Base-by-base conservation (phyloP, 2,329 filamentous ascomycete species). In the Botrytis fragariae region DNA sequence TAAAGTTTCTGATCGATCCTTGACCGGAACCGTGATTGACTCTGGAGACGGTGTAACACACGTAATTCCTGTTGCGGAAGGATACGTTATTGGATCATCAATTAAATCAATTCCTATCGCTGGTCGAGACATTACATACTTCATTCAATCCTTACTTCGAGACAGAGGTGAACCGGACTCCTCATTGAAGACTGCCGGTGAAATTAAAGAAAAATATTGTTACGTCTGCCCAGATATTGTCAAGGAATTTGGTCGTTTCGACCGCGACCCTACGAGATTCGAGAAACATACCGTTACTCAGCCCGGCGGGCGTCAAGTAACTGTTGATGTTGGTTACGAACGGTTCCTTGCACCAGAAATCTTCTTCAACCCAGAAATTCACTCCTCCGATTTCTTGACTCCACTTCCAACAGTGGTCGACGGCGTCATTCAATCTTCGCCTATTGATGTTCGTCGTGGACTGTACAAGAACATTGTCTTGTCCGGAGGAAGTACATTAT, bases 401-500 rank as follows among this genome's bases (percentile, higher is more conserved):
- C 96, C 96, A 22, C 89, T 99, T 14, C 96, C 96, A 37, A 93
- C 89, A 69, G 96, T 99, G 69, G 97, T 99, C 75, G 96, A 99
- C 81, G 92, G 92, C 73, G 96, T 98, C 76, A 99, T 99, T 79
- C 96, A 99, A 84, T 95, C 94, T 73, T 97, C 95, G 48, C 96
- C 96, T 60, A 99, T 99, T 79, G 96, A 99, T 81, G 97, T 99
- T 63, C 92, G 96, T 81, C 91, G 96, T 84, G 96, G 96, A 60
- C 88, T 99, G 54, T 99, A 99, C 89, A 99, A 99, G 90, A 99
- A 99, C 85, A 99, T 99, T 84, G 96, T 99, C 51, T 87, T 99
- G 54, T 98, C 95, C 5, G 96, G 96, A 82, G 96, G 96, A 79
- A 98, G 95, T 78, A 99, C 96, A 35, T 86, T 99, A 75, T 99